These are phyloP conservation scores for Beauveria pseudobassiana DNA, from an alignment of 2,329 filamentous ascomycete genomes.

Conservation along the genomic window DNA sequence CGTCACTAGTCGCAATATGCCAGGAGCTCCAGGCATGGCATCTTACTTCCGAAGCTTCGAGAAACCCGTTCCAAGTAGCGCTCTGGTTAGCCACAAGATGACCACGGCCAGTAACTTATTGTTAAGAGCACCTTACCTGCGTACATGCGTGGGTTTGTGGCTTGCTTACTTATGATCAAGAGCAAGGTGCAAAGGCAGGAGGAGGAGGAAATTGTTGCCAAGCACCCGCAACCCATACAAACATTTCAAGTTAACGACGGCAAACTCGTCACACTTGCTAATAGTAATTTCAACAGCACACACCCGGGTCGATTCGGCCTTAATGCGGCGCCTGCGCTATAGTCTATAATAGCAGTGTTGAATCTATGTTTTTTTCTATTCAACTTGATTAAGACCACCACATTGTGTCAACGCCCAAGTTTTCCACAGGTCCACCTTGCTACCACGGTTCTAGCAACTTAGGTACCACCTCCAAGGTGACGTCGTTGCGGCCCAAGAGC, in stretches of 20 bases:
- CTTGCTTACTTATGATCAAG: no score
- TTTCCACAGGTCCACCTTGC: not conserved
- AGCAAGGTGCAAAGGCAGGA: no score
- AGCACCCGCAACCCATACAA: not conserved
- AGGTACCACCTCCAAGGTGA: not conserved
- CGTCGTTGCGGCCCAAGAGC: not conserved
- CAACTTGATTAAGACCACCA: not conserved
- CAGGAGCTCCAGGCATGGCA: no score
- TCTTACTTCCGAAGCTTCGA: no score
- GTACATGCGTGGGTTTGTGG: no score
- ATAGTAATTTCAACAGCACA: not conserved
- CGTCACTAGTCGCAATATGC: no score
- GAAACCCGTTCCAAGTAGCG: not conserved
- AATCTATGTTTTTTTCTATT: no score
- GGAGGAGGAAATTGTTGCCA: not conserved
- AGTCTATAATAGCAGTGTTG: not conserved
- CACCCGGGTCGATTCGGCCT: not conserved
- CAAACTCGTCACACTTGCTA: not conserved
- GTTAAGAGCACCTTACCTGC: no score
- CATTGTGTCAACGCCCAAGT: not conserved
- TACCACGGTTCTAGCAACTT: not conserved
- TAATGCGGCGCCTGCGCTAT: not conserved
- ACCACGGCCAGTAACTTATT: no score
- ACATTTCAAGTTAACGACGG: not conserved
- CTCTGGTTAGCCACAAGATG: not conserved